phyloP scores from a whole-genome alignment of 2,329 filamentous ascomycete genomes.

The Penicillium sp. region DNA sequence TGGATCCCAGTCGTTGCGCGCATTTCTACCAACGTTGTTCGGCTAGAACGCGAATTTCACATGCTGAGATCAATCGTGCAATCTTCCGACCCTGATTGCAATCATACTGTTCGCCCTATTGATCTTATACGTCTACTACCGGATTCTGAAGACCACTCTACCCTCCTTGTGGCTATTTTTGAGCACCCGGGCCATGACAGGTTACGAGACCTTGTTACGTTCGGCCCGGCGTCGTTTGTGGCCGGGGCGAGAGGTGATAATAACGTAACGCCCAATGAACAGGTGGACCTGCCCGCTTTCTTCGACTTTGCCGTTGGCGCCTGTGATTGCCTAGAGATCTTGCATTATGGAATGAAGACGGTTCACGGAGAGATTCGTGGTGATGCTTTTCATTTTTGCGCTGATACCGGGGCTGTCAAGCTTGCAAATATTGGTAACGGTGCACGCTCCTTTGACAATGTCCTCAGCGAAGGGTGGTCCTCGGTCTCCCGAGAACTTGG shows the following conservation, averaged over 20 bases:
- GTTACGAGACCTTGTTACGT: conserved; percentile 70
- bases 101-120: conserved; percentile 79
- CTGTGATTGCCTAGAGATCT: conserved; percentile 79
- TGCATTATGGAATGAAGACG: conserved; percentile 86
- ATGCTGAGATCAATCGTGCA: conserved; percentile 74
- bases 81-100: conserved; percentile 71
- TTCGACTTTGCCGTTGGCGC: conserved; percentile 91
- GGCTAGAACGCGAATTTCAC: conserved; percentile 86
- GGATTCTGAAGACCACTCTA: conserved; percentile 68
- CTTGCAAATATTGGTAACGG: conserved; percentile 87
- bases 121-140: conserved; percentile 75
- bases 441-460: conserved; percentile 85
- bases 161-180: conserved; percentile 80
- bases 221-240: conserved; percentile 76
- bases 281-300: conserved; percentile 75
- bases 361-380: conserved; percentile 90
- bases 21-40: conserved; percentile 78
- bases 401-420: conserved; percentile 71
- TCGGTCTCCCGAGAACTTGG: conserved; percentile 80
- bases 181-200: conserved; percentile 77
- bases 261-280: conserved; percentile 57
- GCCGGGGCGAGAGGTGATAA: conserved; percentile 56
- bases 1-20: conserved; percentile 75
- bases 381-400: conserved; percentile 87
- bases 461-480: conserved; percentile 86